phyloP scores from a whole-genome alignment of 352 stramenopile species.

The Globisporangium yorkense region DNA sequence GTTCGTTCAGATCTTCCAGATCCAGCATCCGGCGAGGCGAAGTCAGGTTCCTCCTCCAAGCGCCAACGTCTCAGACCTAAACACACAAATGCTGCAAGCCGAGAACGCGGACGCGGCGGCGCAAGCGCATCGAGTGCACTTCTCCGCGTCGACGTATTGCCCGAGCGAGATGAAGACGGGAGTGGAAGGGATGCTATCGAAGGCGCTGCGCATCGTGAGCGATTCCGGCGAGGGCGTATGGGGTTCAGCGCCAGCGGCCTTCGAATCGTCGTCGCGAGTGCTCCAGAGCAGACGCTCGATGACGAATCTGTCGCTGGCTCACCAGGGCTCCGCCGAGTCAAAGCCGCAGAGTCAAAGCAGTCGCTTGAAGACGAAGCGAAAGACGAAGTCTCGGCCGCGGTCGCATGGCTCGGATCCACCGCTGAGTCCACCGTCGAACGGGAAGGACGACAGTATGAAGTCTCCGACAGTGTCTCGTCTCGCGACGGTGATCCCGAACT shows the following conservation, averaged over 20 bases:
- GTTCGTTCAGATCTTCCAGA: constrained; percentile 68
- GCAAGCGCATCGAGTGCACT: constrained; percentile 6
- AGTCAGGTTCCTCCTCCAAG: background rate
- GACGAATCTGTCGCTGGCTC: background rate
- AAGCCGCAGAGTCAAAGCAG: background rate
- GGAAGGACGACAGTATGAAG: constrained; percentile 3
- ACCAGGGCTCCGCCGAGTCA: background rate
- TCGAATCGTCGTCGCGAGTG: background rate
- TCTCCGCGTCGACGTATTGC: constrained; percentile 5
- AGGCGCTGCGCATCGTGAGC: constrained; percentile 12
- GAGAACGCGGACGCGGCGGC: background rate
- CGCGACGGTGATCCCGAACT: constrained; percentile 24
- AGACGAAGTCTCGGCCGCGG: constrained; percentile 9
- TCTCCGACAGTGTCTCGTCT: constrained; percentile 16
- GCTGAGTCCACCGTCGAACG: background rate
- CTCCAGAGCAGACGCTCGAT: background rate
- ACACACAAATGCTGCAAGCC: background rate
- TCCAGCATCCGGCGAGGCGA: constrained; percentile 24
- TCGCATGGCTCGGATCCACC: constrained; percentile 13
- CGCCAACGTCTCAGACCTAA: background rate
- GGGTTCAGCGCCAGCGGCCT: background rate
- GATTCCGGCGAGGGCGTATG: constrained; percentile 4
- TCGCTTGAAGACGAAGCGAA: constrained; percentile 9
- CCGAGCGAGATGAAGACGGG: constrained; percentile 15
- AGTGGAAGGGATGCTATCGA: constrained; percentile 12